A percentile compares a stretch with the other conserved stretches of the same genome.
These are phyloP conservation scores for Quercus rubra DNA, from an alignment of 306 rosid species.

Conservation along the genomic window DNA sequence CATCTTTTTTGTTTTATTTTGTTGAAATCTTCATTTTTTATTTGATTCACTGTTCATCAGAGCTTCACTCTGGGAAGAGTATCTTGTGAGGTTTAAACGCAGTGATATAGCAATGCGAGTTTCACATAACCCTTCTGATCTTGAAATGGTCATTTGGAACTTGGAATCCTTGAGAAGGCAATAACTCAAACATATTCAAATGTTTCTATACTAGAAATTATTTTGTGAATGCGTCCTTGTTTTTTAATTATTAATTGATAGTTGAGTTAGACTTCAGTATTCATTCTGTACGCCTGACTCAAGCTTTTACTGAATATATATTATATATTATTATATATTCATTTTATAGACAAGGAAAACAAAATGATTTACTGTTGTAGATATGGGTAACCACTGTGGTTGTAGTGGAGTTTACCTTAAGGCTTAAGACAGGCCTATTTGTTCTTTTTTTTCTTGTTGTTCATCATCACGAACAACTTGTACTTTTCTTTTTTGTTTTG, in stretches of 20 bases:
- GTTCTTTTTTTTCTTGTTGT: too few species aligned
- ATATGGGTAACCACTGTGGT: background rate
- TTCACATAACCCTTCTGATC: slow-evolving; percentile 15
- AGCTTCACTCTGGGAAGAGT: slow-evolving; percentile 27
- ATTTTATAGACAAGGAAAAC: background rate
- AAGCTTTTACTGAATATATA: background rate
- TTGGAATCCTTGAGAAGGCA: slow-evolving; percentile 15
- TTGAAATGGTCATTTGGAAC: slow-evolving; percentile 32
- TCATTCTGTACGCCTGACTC: background rate
- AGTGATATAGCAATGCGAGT: slow-evolving; percentile 35
- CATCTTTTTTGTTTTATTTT: background rate
- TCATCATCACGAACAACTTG: too few species aligned
- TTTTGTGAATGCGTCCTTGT: background rate
- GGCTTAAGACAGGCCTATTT: background rate
- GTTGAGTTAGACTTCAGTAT: background rate
- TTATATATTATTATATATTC: background rate
- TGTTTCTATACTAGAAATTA: background rate
- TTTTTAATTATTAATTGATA: background rate
- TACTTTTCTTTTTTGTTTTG: too few species aligned
- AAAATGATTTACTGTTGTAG: background rate
- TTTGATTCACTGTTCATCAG: slow-evolving; percentile 32
- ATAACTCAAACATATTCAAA: slow-evolving; percentile 20
- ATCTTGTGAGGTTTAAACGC: slow-evolving; percentile 34
- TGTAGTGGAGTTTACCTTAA: background rate
- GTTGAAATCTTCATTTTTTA: background rate